Conservation (phyloP, 1,139 yeast genomes). For the Yamadazyma membranifaciens region DNA sequence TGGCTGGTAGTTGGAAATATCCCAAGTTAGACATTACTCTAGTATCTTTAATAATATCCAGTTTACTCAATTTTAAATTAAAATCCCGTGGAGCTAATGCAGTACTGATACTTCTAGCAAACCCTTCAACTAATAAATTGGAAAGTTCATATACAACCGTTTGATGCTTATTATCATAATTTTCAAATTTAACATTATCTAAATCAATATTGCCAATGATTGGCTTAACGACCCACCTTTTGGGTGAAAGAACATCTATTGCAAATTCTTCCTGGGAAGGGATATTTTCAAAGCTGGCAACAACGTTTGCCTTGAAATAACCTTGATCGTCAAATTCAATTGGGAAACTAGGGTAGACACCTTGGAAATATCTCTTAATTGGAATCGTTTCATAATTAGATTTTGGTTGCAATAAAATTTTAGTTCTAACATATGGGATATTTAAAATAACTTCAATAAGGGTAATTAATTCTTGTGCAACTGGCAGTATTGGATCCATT, state of each 20-base stretch:
- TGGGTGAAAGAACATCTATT: constrained; percentile 61
- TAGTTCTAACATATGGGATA: constrained; percentile 47
- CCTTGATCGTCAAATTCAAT: constrained; percentile 46
- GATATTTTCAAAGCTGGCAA: constrained; percentile 22
- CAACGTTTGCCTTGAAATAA: constrained; percentile 11
- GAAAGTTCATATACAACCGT: constrained; percentile 31
- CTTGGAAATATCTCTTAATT: constrained; percentile 59
- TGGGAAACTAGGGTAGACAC: constrained; percentile 33
- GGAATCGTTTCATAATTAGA: constrained; percentile 36
- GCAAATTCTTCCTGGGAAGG: constrained; percentile 54
- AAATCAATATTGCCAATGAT: constrained; percentile 47
- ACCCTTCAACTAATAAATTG: constrained; percentile 67
- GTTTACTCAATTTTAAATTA: constrained; percentile 37
- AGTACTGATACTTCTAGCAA: constrained; percentile 46
- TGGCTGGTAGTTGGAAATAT: constrained; percentile 68
- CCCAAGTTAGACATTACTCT: constrained; percentile 72
- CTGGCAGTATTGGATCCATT: constrained; percentile 70
- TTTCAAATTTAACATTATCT: constrained; percentile 53
- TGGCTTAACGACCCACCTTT: constrained; percentile 57
- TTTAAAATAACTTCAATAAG: constrained; percentile 45
- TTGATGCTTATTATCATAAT: constrained; percentile 18
- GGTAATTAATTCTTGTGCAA: constrained; percentile 61
- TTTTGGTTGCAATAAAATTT: constrained; percentile 61
- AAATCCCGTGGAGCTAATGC: constrained; percentile 51
- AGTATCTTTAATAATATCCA: constrained; percentile 41